Evolutionary conservation across 2,329 filamentous ascomycete species (phyloP).

Genomic region (Ophiobolus disseminans): DNA sequence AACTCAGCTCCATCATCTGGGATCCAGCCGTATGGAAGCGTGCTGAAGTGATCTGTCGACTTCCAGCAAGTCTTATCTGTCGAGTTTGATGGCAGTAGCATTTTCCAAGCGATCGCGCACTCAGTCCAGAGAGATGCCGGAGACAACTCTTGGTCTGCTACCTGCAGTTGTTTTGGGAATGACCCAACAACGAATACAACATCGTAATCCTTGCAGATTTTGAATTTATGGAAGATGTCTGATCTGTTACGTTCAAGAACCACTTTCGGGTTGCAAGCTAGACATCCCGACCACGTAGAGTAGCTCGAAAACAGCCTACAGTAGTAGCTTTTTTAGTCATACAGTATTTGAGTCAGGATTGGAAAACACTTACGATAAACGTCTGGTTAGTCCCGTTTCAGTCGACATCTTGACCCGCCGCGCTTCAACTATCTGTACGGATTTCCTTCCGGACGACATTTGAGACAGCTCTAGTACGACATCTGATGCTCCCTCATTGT

Average conservation of each 20-base stretch:
- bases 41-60: constrained; percentile 7
- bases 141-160: neutral
- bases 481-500: neutral
- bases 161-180: neutral
- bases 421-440: neutral
- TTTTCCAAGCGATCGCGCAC: constrained; percentile 7
- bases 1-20: constrained; percentile 4
- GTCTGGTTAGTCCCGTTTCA: neutral
- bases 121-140: neutral
- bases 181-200: neutral
- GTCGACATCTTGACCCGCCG: neutral
- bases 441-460: neutral
- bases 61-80: constrained; percentile 1
- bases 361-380: neutral
- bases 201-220: neutral
- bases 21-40: constrained; percentile 12
- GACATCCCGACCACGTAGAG: neutral
- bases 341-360: too few relatives aligned
- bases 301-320: neutral
- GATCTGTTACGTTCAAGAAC: neutral
- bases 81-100: constrained; percentile 1
- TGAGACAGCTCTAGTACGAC: neutral
- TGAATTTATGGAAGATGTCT: neutral
- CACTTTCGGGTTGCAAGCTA: neutral
- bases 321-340: neutral